These are phyloP conservation scores for Colletotrichum musicola DNA, from an alignment of 2,329 filamentous ascomycete species.

Conservation along the genomic window DNA sequence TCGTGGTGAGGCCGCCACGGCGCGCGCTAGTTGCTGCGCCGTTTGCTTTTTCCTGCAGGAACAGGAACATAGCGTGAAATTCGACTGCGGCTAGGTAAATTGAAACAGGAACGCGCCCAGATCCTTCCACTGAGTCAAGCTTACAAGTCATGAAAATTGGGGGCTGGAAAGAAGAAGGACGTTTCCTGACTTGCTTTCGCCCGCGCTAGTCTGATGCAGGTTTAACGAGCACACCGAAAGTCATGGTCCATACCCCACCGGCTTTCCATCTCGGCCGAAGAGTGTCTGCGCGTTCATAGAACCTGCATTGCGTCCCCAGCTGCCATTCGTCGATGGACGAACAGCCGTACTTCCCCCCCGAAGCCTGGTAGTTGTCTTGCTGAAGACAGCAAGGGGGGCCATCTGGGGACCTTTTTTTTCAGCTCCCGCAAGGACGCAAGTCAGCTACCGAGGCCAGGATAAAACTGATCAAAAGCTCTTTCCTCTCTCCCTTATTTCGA, in stretches of 20 bases:
- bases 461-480: conserved; percentile 4
- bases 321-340: no score
- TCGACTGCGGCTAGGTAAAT: not conserved
- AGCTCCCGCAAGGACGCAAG: conserved; percentile 14
- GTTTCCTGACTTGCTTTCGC: not conserved
- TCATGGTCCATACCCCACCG: not conserved
- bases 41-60: conserved; percentile 25
- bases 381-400: no score
- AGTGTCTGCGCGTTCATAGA: not conserved
- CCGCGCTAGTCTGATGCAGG: conserved; percentile 23
- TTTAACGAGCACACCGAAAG: conserved; percentile 5
- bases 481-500: not conserved
- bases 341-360: no score
- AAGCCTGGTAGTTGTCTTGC: conserved; percentile 18
- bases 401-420: not conserved
- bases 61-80: not conserved
- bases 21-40: conserved; percentile 21
- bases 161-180: not conserved
- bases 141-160: not conserved
- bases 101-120: conserved; percentile 29
- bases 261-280: not conserved
- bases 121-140: conserved; percentile 16
- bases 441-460: conserved; percentile 8
- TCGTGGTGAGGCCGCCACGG: conserved; percentile 29
- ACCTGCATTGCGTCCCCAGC: not conserved